Evolutionary conservation across 2,329 filamentous ascomycete genomes (phyloP).

Genomic region (Aureobasidium mangrovei): DNA sequence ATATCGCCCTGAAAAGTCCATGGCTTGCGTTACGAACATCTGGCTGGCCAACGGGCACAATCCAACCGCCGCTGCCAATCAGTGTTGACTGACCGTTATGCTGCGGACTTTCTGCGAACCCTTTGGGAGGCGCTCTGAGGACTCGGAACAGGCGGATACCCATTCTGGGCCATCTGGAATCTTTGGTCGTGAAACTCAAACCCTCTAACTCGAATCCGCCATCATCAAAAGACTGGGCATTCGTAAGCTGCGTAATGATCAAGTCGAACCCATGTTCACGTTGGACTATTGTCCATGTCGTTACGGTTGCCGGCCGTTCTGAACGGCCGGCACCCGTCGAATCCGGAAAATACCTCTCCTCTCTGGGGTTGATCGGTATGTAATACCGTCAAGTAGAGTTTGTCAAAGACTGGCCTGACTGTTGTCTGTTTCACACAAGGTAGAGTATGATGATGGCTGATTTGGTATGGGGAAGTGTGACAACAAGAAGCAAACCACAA

Average conservation of each 20-base stretch:
- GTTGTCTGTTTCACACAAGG: neutral
- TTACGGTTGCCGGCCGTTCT: slow-evolving; percentile 8
- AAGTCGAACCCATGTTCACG: slow-evolving; percentile 5
- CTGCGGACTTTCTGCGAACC: neutral
- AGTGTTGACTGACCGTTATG: slow-evolving; percentile 8
- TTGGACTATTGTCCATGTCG: slow-evolving; percentile 7
- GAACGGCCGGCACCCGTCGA: slow-evolving; percentile 2
- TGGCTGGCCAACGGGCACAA: slow-evolving; percentile 12
- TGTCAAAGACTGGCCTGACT: neutral
- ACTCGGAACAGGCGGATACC: neutral
- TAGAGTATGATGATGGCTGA: neutral
- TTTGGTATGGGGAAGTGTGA: too few species aligned
- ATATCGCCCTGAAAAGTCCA: neutral
- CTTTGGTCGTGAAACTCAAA: neutral
- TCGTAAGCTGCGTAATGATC: neutral
- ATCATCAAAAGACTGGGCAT: neutral
- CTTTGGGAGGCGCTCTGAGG: neutral
- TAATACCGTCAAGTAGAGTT: neutral
- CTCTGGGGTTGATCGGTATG: neutral
- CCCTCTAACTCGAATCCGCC: neutral
- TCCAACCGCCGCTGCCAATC: slow-evolving; percentile 11
- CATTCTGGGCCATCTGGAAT: neutral
- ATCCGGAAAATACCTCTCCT: slow-evolving; percentile 5
- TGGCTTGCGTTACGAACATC: slow-evolving; percentile 5
- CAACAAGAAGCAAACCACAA: too few species aligned